Evolutionary conservation across 495 filamentous ascomycete species (phyloP), one percentile per base, ranked within the genome.

Genomic region (Aspergillus wentii): DNA sequence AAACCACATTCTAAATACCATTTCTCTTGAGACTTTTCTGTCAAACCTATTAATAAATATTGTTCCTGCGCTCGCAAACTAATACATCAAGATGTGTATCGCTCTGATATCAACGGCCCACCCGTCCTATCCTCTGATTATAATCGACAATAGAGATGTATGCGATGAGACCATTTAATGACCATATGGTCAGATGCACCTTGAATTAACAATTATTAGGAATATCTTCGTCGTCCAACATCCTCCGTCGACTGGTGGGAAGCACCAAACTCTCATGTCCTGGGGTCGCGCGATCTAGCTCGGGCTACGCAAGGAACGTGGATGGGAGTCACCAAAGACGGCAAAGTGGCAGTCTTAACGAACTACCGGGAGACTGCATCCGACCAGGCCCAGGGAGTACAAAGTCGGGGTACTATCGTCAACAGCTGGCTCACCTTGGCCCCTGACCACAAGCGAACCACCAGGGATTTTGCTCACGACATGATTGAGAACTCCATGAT

Each of bases 101-200:
- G 84, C 83, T 30, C 69, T 97, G 19, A 57, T 94, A 30, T 89
- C 94, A 25, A 96, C 90, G 3, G 78, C 85, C 21, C 92, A 99
- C 58, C 94, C 94, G 7, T 65, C 77, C 35, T 99, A 96, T 64
- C 77, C 89, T 9, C 69, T 97, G 34, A 88, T 99, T 50, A 70
- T 94, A 33, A 71, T 96, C 57, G 83, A 88, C 66, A 99, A 99
- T 57, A 77, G 92, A 54, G 92, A 99, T 79, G 90, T 83, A 68
- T 47, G 61, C 42, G 30, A 16, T 5, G 25, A 17, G 8, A 30
- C 21, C 15, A 26, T 14, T n/a, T 26, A 13, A 33, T 13, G 22
- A 21, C 11, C 19, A 27, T 10, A 34, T 27, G 38, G n/a, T n/a
- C n/a, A n/a, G n/a, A n/a, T n/a, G n/a, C n/a, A 23, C 25, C 40